Percentiles rank a stretch among this genome's conserved stretches.
phyloP scores from a whole-genome alignment of 2,329 filamentous ascomycete genomes.

The Penicillium sp. region DNA sequence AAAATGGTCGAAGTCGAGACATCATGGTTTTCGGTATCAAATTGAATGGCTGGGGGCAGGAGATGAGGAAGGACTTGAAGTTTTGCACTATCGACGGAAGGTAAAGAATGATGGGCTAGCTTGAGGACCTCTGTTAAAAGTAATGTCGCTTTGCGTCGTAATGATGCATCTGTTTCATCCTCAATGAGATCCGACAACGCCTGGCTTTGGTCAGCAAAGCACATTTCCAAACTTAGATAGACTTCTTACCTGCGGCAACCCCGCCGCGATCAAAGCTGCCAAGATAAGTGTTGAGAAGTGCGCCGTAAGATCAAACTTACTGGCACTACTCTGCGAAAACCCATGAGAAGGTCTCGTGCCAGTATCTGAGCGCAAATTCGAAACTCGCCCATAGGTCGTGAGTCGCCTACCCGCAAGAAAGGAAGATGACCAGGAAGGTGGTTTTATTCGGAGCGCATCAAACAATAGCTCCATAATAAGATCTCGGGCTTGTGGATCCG shows the following conservation, averaged over 20 bases:
- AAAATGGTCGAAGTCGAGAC: slow-evolving; percentile 87
- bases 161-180: slow-evolving; percentile 44
- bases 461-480: slow-evolving; percentile 85
- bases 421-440: slow-evolving; percentile 88
- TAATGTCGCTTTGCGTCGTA: slow-evolving; percentile 84
- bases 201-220: slow-evolving; percentile 26
- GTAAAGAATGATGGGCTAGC: slow-evolving; percentile 77
- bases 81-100: slow-evolving; percentile 71
- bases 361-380: slow-evolving; percentile 65
- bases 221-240: not conserved
- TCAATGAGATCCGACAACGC: slow-evolving; percentile 47
- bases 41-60: slow-evolving; percentile 68
- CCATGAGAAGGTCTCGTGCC: slow-evolving; percentile 47
- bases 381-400: slow-evolving; percentile 93
- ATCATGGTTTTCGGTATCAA: slow-evolving; percentile 66
- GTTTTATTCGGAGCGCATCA: slow-evolving; percentile 78
- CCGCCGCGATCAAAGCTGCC: slow-evolving; percentile 76
- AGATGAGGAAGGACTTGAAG: slow-evolving; percentile 84
- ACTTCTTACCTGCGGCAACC: slow-evolving; percentile 52
- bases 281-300: slow-evolving; percentile 89
- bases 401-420: slow-evolving; percentile 87
- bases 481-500: slow-evolving; percentile 56
- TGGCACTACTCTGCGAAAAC: slow-evolving; percentile 63
- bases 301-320: slow-evolving; percentile 66
- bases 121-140: slow-evolving; percentile 88